These are phyloP conservation scores for Graphilbum sp. DNA, from an alignment of 2,329 filamentous ascomycete genomes.

Conservation along the genomic window DNA sequence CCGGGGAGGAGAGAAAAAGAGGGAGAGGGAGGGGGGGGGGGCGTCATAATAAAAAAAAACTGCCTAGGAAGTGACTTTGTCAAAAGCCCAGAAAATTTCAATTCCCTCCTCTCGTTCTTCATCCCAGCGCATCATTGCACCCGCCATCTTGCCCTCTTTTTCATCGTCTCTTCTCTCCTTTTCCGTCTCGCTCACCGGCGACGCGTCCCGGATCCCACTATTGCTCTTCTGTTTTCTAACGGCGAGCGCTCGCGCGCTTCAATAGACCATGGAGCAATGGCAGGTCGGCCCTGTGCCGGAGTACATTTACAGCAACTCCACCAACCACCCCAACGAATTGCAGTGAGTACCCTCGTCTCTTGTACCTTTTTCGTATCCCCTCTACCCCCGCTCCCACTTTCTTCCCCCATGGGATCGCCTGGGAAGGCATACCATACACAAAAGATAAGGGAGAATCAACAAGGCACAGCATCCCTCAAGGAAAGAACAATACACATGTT, in stretches of 20 bases:
- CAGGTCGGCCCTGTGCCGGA: conserved; percentile 43
- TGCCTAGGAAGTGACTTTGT: neutral
- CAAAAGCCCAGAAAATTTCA: neutral
- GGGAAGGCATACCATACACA: too few relatives aligned
- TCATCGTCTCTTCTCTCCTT: neutral
- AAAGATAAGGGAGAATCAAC: neutral
- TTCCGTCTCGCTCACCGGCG: neutral
- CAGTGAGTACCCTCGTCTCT: conserved; percentile 32
- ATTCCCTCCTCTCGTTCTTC: neutral
- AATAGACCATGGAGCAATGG: conserved; percentile 43
- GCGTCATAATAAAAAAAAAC: too few relatives aligned
- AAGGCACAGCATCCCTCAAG: too few relatives aligned
- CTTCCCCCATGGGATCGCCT: neutral
- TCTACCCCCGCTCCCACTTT: conserved; percentile 2
- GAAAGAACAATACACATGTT: too few relatives aligned
- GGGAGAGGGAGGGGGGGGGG: too few relatives aligned
- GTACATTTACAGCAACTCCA: conserved; percentile 38
- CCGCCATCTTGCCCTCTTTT: neutral
- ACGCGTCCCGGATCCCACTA: neutral
- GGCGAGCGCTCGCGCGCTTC: conserved; percentile 1
- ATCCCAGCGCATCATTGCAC: neutral
- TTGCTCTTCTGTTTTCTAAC: neutral
- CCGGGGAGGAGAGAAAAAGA: too few relatives aligned
- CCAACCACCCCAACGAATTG: conserved; percentile 38
- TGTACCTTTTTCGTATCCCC: conserved; percentile 14